A percentile compares a stretch with the other conserved stretches of the same genome.
phyloP scores from a whole-genome alignment of 1,284 basidiomycete genomes.

The Erythrobasidium hasegawianum region DNA sequence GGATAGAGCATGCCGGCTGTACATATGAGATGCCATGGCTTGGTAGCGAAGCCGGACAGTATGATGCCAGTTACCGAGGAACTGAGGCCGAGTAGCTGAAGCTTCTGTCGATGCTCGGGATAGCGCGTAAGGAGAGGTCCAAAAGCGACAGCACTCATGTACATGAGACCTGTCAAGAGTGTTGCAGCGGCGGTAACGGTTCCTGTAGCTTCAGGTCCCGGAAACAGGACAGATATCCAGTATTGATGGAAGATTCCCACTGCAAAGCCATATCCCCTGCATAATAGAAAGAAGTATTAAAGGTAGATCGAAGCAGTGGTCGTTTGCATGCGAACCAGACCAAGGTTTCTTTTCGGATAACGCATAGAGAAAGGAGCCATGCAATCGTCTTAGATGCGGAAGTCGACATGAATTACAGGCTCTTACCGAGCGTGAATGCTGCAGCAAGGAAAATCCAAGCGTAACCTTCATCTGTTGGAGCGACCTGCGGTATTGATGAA shows the following conservation, averaged over 20 bases:
- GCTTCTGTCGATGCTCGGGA: conserved; percentile 41
- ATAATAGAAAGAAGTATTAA: conserved; percentile 46
- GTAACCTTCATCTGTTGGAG: conserved; percentile 27
- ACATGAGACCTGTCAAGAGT: conserved; percentile 45
- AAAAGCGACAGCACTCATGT: conserved; percentile 1
- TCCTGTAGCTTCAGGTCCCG: conserved; percentile 41
- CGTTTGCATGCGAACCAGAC: not conserved
- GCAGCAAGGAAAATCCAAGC: conserved; percentile 28
- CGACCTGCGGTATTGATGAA: not conserved
- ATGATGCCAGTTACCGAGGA: conserved; percentile 46
- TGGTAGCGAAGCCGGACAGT: conserved; percentile 39
- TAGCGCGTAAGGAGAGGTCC: conserved; percentile 34
- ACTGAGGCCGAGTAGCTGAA: conserved; percentile 40
- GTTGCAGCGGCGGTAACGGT: conserved; percentile 50
- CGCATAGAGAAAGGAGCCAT: too few relatives aligned
- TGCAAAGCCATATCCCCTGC: conserved; percentile 38
- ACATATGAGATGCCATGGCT: conserved; percentile 49
- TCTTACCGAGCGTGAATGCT: conserved; percentile 16
- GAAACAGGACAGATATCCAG: conserved; percentile 48
- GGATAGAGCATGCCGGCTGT: conserved; percentile 50
- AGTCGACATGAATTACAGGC: too few relatives aligned
- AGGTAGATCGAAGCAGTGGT: not conserved
- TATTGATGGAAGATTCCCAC: conserved; percentile 49
- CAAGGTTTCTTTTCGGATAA: not conserved
- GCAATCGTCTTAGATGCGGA: too few relatives aligned